Percentiles rank a stretch among this genome's conserved stretches.
Conservation (phyloP, 2,329 filamentous ascomycete genomes). For the Neonectria neomacrospora region DNA sequence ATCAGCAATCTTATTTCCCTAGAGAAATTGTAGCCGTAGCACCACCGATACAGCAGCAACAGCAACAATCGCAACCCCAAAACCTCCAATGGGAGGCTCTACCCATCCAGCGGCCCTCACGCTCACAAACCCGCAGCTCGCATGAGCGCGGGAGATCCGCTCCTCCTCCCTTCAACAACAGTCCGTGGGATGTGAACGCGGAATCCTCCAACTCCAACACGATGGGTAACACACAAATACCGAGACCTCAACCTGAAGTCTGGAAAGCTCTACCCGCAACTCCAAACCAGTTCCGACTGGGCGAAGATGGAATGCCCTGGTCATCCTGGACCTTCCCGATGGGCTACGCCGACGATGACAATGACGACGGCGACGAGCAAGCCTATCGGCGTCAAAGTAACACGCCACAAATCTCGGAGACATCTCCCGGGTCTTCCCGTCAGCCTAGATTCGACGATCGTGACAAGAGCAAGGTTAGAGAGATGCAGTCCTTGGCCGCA, state of each 20-base stretch:
- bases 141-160: slow-evolving; percentile 61
- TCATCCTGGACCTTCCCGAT: slow-evolving; percentile 46
- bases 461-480: slow-evolving; percentile 41
- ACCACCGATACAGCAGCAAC: slow-evolving; percentile 1
- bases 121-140: slow-evolving; percentile 41
- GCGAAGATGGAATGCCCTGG: slow-evolving; percentile 62
- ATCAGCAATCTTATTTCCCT: slow-evolving; percentile 5
- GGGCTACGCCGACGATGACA: slow-evolving; percentile 33
- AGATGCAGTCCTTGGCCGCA: slow-evolving; percentile 61
- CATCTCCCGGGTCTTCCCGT: slow-evolving; percentile 16
- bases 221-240: slow-evolving; percentile 28
- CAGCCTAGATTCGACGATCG: slow-evolving; percentile 47
- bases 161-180: slow-evolving; percentile 59
- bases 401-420: not conserved
- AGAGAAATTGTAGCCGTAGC: slow-evolving; percentile 9
- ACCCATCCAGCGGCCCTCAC: slow-evolving; percentile 30
- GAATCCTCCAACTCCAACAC: slow-evolving; percentile 45
- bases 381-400: slow-evolving; percentile 11
- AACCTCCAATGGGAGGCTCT: slow-evolving; percentile 10
- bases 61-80: slow-evolving; percentile 8
- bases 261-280: slow-evolving; percentile 58
- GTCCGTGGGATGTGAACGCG: slow-evolving; percentile 57
- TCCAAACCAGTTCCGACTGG: slow-evolving; percentile 51
- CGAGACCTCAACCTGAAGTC: slow-evolving; percentile 39
- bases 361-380: slow-evolving; percentile 19